These are phyloP conservation scores for Emericellopsis cladophorae DNA, from an alignment of 2,329 filamentous ascomycete genomes.

Conservation along the genomic window DNA sequence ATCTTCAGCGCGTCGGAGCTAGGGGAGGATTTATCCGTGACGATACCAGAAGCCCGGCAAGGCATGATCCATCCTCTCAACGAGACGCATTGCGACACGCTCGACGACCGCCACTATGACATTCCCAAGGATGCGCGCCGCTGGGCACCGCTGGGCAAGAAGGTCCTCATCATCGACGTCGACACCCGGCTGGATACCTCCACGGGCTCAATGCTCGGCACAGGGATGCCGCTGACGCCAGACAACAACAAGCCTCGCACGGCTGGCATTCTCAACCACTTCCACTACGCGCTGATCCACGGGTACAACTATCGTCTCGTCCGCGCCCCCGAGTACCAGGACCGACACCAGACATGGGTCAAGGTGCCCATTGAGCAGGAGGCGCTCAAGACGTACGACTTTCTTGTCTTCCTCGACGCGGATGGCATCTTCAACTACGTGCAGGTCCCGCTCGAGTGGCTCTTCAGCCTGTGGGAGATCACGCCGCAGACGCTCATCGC, in stretches of 20 bases:
- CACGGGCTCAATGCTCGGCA: background rate
- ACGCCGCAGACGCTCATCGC: slow-evolving; percentile 24
- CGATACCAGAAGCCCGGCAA: too few relatives aligned
- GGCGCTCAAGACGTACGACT: slow-evolving; percentile 23
- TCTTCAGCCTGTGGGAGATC: slow-evolving; percentile 32
- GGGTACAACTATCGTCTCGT: slow-evolving; percentile 36
- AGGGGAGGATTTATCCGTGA: too few relatives aligned
- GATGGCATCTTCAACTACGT: slow-evolving; percentile 27
- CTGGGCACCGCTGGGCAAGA: slow-evolving; percentile 2
- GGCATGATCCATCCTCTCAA: too few relatives aligned
- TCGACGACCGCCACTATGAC: background rate
- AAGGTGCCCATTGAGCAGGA: slow-evolving; percentile 25
- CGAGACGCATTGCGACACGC: slow-evolving; percentile 1
- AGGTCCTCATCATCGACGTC: slow-evolving; percentile 3
- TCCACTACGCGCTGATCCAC: slow-evolving; percentile 27
- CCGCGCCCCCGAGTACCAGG: slow-evolving; percentile 23
- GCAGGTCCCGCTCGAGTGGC: slow-evolving; percentile 31
- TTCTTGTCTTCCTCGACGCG: slow-evolving; percentile 30
- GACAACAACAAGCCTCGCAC: background rate
- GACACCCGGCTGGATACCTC: background rate
- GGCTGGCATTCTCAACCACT: slow-evolving; percentile 21
- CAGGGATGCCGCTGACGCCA: background rate
- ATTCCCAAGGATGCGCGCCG: background rate
- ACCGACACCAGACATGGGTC: slow-evolving; percentile 31
- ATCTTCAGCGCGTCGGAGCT: too few relatives aligned